phyloP scores from a whole-genome alignment of 1,284 basidiomycete genomes.

The Wolfiporia cocos region DNA sequence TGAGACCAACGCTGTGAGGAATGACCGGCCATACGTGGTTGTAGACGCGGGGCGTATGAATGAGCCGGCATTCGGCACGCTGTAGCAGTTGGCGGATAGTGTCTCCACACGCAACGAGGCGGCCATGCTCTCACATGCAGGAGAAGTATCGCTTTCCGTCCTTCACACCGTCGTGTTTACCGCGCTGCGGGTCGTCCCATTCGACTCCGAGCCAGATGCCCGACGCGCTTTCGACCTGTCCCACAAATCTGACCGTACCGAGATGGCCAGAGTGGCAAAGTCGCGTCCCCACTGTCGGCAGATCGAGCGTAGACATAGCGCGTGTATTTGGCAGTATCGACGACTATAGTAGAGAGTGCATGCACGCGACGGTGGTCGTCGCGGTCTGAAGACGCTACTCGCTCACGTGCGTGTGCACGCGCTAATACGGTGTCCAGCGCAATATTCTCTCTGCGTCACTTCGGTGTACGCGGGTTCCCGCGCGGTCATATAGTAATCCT shows the following conservation, averaged over 20 bases:
- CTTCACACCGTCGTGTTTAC: conserved; percentile 84
- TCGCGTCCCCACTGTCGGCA: conserved; percentile 41
- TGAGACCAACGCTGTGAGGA: conserved; percentile 66
- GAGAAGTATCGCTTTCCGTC: conserved; percentile 77
- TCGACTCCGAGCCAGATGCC: conserved; percentile 91
- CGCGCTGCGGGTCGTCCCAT: conserved; percentile 84
- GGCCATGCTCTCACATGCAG: conserved; percentile 51
- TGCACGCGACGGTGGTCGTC: too few species aligned
- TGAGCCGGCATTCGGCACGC: conserved; percentile 55
- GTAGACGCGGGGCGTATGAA: conserved; percentile 64
- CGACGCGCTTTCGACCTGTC: conserved; percentile 55
- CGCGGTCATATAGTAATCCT: too few species aligned
- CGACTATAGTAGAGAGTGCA: too few species aligned
- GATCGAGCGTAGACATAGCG: not conserved
- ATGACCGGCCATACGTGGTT: conserved; percentile 62
- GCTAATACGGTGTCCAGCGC: too few species aligned
- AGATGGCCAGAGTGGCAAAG: conserved; percentile 42
- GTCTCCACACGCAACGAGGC: not conserved
- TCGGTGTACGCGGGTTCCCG: too few species aligned
- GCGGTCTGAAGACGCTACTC: too few species aligned
- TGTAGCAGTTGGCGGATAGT: conserved; percentile 20
- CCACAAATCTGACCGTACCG: conserved; percentile 71
- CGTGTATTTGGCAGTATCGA: too few species aligned
- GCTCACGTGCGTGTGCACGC: too few species aligned
- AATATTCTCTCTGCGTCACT: too few species aligned